Evolutionary conservation across 1,284 basidiomycete species (phyloP).

Genomic region (Sparassis latifolia): DNA sequence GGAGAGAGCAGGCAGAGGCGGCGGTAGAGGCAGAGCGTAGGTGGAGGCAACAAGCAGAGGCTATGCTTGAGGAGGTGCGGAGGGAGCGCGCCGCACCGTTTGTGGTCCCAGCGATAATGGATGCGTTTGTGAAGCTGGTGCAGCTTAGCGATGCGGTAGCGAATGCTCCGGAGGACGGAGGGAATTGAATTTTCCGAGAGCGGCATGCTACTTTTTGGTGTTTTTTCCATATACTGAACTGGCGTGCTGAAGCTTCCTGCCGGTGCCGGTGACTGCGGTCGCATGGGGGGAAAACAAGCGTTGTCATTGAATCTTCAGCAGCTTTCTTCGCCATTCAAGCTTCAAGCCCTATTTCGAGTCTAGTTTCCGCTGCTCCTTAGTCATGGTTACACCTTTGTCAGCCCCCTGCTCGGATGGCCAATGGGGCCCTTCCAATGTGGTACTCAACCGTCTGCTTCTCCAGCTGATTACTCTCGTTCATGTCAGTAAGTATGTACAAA

Average conservation of each 20-base stretch:
- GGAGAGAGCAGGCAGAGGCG: conserved; percentile 10
- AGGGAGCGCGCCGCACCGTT: conserved; percentile 38
- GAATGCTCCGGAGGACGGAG: too few relatives aligned
- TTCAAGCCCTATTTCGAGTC: too few relatives aligned
- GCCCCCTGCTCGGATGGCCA: not conserved
- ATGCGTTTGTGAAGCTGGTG: conserved; percentile 33
- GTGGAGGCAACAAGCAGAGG: conserved; percentile 28
- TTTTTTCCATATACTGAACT: too few relatives aligned
- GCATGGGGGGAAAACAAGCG: too few relatives aligned
- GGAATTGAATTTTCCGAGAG: too few relatives aligned
- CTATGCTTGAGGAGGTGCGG: conserved; percentile 29
- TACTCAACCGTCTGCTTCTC: not conserved
- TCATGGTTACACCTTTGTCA: not conserved
- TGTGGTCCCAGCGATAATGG: conserved; percentile 39
- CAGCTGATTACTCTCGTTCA: not conserved
- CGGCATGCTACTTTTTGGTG: too few relatives aligned
- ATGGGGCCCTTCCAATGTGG: not conserved
- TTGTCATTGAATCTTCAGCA: too few relatives aligned
- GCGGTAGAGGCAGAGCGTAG: conserved; percentile 28
- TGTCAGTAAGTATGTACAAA: not conserved
- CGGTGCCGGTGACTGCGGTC: too few relatives aligned
- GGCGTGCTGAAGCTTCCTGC: too few relatives aligned
- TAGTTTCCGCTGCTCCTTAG: not conserved
- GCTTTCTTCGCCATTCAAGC: too few relatives aligned
- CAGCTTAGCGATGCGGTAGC: conserved; percentile 17